These are phyloP conservation scores for Aspergillus candidus DNA, from an alignment of 2,329 filamentous ascomycete genomes.

Conservation along the genomic window DNA sequence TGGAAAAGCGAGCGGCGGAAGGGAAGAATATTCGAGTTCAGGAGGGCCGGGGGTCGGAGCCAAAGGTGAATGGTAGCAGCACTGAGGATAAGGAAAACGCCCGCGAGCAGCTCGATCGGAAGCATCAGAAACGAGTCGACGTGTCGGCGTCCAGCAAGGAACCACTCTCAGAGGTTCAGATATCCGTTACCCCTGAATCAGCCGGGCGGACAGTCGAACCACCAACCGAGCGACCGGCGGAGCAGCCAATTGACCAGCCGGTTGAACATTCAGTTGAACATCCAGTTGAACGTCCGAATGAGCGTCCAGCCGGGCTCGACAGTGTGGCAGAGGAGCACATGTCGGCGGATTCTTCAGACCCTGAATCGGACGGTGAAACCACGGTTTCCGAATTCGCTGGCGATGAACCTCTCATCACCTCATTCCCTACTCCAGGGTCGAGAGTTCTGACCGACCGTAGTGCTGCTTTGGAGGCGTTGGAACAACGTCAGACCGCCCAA, in stretches of 20 bases:
- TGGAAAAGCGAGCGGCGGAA: constrained; percentile 37
- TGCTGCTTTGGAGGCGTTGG: constrained; percentile 7
- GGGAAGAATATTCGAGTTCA: constrained; percentile 21
- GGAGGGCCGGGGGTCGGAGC: no score
- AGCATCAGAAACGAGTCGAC: constrained; percentile 7
- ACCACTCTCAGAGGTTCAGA: constrained; percentile 10
- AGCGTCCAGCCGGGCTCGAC: no score
- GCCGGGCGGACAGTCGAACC: no score
- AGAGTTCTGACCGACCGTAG: constrained; percentile 9
- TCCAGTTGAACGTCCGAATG: no score
- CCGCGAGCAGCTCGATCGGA: constrained; percentile 18
- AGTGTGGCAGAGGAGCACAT: not conserved
- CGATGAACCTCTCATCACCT: constrained; percentile 13
- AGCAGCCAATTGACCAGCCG: no score
- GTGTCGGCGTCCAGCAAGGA: constrained; percentile 11
- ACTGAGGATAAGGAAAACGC: constrained; percentile 23
- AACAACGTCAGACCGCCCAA: constrained; percentile 15
- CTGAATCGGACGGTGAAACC: constrained; percentile 14
- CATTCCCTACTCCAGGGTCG: constrained; percentile 9
- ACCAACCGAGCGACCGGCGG: no score
- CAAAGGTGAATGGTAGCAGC: not conserved
- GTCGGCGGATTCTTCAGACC: constrained; percentile 1
- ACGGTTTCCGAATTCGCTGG: constrained; percentile 13
- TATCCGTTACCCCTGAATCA: constrained; percentile 1
- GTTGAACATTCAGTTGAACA: no score